A percentile compares a stretch with the other conserved stretches of the same genome.
phyloP scores from a whole-genome alignment of 768 basidiomycete genomes.

The Rubroboletus pulcherrimus region DNA sequence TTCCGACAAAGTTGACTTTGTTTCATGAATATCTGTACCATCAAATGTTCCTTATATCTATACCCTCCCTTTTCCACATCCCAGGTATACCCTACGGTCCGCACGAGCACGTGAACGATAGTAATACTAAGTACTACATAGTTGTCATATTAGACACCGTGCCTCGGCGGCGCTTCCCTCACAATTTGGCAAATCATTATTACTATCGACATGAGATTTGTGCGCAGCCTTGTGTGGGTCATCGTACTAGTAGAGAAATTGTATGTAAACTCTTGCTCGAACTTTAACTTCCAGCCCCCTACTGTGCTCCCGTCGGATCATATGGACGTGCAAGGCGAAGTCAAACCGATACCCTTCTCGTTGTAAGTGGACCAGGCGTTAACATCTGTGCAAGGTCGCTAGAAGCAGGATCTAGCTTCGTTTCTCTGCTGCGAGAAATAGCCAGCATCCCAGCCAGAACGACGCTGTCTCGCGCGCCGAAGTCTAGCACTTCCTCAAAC shows the following conservation, averaged over 20 bases:
- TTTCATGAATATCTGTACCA: conserved; percentile 12
- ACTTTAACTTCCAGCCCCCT: background rate
- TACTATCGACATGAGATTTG: background rate
- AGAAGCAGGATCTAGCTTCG: conserved; percentile 36
- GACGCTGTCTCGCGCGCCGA: conserved; percentile 15
- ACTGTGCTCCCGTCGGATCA: background rate
- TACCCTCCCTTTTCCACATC: conserved; percentile 22
- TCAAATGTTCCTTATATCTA: conserved; percentile 20
- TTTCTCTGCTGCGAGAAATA: conserved; percentile 48
- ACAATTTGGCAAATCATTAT: background rate
- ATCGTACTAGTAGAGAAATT: background rate
- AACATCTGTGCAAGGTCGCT: background rate
- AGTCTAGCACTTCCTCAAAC: background rate
- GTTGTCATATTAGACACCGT: background rate
- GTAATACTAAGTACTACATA: no score
- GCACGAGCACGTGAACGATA: background rate
- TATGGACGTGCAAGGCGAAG: conserved; percentile 16
- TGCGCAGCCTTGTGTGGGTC: no score
- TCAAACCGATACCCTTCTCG: conserved; percentile 37
- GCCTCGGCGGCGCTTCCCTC: background rate
- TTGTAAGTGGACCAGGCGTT: conserved; percentile 34
- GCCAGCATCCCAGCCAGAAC: conserved; percentile 26
- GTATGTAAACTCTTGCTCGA: background rate
- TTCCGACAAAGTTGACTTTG: background rate
- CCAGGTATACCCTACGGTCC: conserved; percentile 4